A percentile compares a stretch with the other conserved stretches of the same genome.
Evolutionary conservation across 2,329 filamentous ascomycete genomes (phyloP).

Genomic region (Colletotrichum costaricense): DNA sequence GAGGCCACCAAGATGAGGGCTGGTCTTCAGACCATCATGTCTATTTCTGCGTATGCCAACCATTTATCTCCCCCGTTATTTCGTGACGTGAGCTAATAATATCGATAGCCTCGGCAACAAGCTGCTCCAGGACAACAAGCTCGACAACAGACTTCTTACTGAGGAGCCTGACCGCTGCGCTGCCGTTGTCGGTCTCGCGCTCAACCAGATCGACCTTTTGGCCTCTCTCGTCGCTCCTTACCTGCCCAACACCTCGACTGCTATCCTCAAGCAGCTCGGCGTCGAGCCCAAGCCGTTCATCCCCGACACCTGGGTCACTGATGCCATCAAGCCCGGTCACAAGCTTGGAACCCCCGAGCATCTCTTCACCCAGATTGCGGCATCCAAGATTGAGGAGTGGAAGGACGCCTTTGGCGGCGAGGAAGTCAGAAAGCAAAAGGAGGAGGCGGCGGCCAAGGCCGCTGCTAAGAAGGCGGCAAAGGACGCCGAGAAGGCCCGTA

Average conservation of each 20-base stretch:
- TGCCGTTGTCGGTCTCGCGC: conserved; percentile 77
- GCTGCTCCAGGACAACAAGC: conserved; percentile 62
- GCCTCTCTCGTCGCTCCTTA: conserved; percentile 85
- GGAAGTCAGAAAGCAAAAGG: conserved; percentile 76
- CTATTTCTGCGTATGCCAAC: conserved; percentile 64
- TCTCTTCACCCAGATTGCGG: conserved; percentile 85
- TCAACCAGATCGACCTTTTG: conserved; percentile 86
- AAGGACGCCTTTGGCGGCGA: conserved; percentile 77
- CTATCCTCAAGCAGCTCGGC: conserved; percentile 83
- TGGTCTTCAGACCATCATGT: conserved; percentile 73
- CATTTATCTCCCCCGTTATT: conserved; percentile 8
- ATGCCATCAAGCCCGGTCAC: conserved; percentile 77
- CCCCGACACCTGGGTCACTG: conserved; percentile 73
- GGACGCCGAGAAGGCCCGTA: conserved; percentile 62
- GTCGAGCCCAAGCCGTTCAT: conserved; percentile 64
- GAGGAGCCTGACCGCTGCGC: conserved; percentile 66
- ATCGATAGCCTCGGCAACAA: conserved; percentile 54
- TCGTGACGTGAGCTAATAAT: not conserved
- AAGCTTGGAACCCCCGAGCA: conserved; percentile 83
- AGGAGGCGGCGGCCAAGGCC: conserved; percentile 61
- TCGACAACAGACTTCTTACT: conserved; percentile 65
- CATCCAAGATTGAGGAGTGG: conserved; percentile 87
- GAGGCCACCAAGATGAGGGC: conserved; percentile 78
- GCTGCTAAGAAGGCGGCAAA: conserved; percentile 63
- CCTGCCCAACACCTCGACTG: conserved; percentile 81